Base-by-base conservation (phyloP, 371 early-diverging fungal species). In the Mortierella sp. region DNA sequence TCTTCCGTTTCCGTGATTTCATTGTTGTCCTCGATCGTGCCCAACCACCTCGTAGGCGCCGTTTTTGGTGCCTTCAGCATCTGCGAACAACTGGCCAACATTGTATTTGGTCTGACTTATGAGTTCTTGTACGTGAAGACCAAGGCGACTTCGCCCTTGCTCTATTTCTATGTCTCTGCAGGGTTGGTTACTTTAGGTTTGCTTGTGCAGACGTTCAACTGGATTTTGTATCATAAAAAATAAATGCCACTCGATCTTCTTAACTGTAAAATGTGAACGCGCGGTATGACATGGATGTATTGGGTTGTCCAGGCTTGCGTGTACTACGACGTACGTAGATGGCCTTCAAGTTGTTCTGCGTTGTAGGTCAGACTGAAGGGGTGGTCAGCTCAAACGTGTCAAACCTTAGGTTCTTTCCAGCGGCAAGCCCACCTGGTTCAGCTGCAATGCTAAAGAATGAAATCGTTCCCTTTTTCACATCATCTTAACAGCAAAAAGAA, bases 101-200 rank as follows among this genome's bases (percentile, higher is more conserved):
- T 71, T 1, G 29, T 60, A 0, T 46, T 44, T 24, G 16, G 18
- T 18, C 35, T 83, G 16, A 24, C 46, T 6, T 80, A 75, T n/a
- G 75, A 75, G 5, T 14, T 12, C 5, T 29, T 83, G n/a, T 77
- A 77, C 72, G 54, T 80, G 14, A 21, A 12, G 16, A 79, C 76
- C 27, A 73, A 74, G 14, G 54, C 58, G 27, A 83, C 83, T 24
- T 46, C 35, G 41, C 83, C 83, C 5, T 72, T 73, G 78, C 48
- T 63, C 3, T 75, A 77, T 58, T 75, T 41, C 48, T 77, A 71
- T 46, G 63, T 77, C 0, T 70, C 72, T 4, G 46, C 54, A 7
- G 70, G 63, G 7, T 21, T 82, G 43, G 1, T 18, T 18, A 16
- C 63, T 6, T 11, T 51, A 1, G 77, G 75, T 4, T 32, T 32